phyloP scores from a whole-genome alignment of 345 rosid genomes.

The Moringa oleifera region DNA sequence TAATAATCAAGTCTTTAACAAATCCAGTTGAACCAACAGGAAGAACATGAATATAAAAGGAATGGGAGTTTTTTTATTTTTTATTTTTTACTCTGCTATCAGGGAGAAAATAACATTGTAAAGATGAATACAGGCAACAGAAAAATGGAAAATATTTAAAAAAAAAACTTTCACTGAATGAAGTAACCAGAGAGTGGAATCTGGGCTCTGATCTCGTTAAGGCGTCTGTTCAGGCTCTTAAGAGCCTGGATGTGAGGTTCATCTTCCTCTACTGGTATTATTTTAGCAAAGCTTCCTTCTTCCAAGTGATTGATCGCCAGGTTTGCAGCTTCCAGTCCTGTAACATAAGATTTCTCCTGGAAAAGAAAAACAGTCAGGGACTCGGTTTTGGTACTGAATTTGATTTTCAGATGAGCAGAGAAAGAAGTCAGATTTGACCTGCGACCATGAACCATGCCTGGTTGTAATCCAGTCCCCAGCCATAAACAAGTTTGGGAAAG shows the following conservation, averaged over 20 bases:
- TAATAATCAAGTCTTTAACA: too few species aligned
- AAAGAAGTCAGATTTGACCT: constrained; percentile 17
- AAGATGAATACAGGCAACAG: too few species aligned
- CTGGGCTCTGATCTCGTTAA: constrained; percentile 35
- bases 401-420: background rate
- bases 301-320: constrained; percentile 37
- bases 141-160: too few species aligned
- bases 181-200: constrained; percentile 32
- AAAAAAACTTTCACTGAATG: constrained; percentile 15
- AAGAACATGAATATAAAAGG: too few species aligned
- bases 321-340: constrained; percentile 52
- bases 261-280: constrained; percentile 49
- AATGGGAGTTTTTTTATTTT: too few species aligned
- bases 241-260: constrained; percentile 51
- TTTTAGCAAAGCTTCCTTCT: constrained; percentile 44
- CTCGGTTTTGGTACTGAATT: too few species aligned
- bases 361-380: background rate
- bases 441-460: constrained; percentile 68
- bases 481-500: constrained; percentile 56
- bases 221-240: constrained; percentile 36
- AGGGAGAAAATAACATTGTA: too few species aligned
- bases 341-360: constrained; percentile 52
- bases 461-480: constrained; percentile 63
- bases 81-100: too few species aligned
- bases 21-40: too few species aligned